phyloP scores from a whole-genome alignment of 768 basidiomycete species.

The Russula sp. region DNA sequence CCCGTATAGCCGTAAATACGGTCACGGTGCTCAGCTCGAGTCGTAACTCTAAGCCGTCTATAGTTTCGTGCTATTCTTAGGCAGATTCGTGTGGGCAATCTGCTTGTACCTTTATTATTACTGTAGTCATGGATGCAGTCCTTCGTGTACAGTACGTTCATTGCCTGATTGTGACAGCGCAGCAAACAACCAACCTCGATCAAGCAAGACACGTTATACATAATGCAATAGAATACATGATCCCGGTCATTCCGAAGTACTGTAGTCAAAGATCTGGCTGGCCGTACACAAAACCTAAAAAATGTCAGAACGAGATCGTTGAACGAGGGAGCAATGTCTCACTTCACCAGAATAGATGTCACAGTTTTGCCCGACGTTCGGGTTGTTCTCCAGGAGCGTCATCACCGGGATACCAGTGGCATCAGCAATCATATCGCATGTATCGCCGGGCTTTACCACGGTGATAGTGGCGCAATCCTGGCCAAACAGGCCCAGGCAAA shows the following conservation, averaged over 20 bases:
- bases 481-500: no score
- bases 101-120: background rate
- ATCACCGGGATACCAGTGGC: constrained; percentile 42
- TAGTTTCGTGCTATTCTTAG: background rate
- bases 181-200: no score
- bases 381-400: constrained; percentile 63
- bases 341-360: constrained; percentile 60
- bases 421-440: no score
- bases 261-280: no score
- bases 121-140: background rate
- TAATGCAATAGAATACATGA: no score
- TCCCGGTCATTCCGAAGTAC: no score
- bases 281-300: background rate
- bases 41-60: background rate
- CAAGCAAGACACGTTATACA: background rate
- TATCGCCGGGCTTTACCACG: no score
- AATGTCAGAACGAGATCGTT: no score
- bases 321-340: no score
- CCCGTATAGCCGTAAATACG: no score
- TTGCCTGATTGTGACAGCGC: background rate
- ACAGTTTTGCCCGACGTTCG: constrained; percentile 50
- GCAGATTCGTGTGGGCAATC: background rate
- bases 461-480: background rate
- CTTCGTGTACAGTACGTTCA: background rate
- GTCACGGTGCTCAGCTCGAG: no score